Evolutionary conservation across 2,329 filamentous ascomycete species (phyloP), one percentile per base, ranked within the genome.

Genomic region (Chaetomium strumarium): DNA sequence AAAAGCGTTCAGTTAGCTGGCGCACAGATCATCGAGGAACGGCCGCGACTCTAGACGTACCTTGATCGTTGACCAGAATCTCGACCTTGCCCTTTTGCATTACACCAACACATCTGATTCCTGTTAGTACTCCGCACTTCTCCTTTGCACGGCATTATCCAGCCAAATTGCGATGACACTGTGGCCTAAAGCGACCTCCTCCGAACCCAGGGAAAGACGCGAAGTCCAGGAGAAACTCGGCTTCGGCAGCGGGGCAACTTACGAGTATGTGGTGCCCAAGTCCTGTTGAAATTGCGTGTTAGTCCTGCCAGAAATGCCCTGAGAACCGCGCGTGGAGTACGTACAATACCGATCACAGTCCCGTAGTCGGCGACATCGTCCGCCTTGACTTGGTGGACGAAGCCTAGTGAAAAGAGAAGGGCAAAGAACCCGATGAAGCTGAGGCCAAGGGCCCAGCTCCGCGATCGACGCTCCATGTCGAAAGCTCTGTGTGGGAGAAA

Each of bases 11-110:
- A 12, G 52, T 61, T 33, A 60, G 55, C 45, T 24, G 31, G 17
- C 40, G 20, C 7, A 11, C n/a, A 24, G 10, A 1, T 12, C 17
- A 42, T 9, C 17, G 29, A 11, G 24, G 5, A 8, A 11, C 14
- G 45, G 11, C 3, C 29, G 14, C 17, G 13, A 20, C 37, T 13
- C 7, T 10, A 43, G 20, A 48, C 65, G 41, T 51, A 69, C 68
- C 69, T 79, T 95, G 90, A 75, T 96, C 90, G 79, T 96, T 96
- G 75, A 89, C 88, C 64, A 96, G 80, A 76, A 96, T 96, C 69
- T 96, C 90, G 64, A 96, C 90, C 75, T 92, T 93, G 71, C 90
- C 90, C 70, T 90, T 88, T 71, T 91, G 86, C 90, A 95, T 95
- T 70, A 95, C 89, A 86, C 88, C 90, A 66, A 95, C 90, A 75